phyloP scores from a whole-genome alignment of 768 basidiomycete species.

The Boletus coccyginus region DNA sequence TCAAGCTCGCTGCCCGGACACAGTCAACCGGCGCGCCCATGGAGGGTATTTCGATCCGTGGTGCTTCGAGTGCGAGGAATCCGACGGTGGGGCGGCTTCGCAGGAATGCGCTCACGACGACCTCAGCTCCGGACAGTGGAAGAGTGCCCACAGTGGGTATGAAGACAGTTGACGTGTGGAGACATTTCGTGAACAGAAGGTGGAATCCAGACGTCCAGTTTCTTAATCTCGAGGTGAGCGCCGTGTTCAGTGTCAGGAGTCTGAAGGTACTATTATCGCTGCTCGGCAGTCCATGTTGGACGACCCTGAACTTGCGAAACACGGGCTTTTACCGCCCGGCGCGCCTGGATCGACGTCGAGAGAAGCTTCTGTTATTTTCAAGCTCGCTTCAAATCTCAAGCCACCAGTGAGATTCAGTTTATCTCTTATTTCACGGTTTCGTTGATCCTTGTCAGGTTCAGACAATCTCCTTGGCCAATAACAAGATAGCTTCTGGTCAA shows the following conservation, averaged over 20 bases:
- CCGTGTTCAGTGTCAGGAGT: neutral
- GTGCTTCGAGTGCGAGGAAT: conserved; percentile 49
- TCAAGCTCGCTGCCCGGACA: conserved; percentile 42
- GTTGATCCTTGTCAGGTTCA: conserved; percentile 46
- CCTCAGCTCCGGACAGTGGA: conserved; percentile 10
- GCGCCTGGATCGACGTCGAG: conserved; percentile 54
- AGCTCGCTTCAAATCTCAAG: conserved; percentile 74
- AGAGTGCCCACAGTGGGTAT: conserved; percentile 25
- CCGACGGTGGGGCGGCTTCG: conserved; percentile 52
- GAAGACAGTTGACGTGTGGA: conserved; percentile 65
- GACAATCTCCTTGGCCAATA: conserved; percentile 84
- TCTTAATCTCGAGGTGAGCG: conserved; percentile 79
- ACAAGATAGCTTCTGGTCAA: conserved; percentile 59
- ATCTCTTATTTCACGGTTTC: neutral
- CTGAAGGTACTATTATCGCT: conserved; percentile 6
- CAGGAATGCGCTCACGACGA: conserved; percentile 50
- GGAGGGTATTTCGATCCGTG: conserved; percentile 63
- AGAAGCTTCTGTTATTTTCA: conserved; percentile 85
- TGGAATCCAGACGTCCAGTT: conserved; percentile 69
- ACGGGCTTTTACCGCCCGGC: conserved; percentile 72
- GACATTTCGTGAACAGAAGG: conserved; percentile 67
- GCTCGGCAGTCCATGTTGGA: conserved; percentile 65
- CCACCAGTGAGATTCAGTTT: conserved; percentile 53
- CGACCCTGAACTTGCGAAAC: conserved; percentile 71
- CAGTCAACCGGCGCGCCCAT: conserved; percentile 35